Percentiles rank a stretch among this genome's conserved stretches.
phyloP scores from a whole-genome alignment of 2,329 filamentous ascomycete genomes.

The Curvularia verruculosa region DNA sequence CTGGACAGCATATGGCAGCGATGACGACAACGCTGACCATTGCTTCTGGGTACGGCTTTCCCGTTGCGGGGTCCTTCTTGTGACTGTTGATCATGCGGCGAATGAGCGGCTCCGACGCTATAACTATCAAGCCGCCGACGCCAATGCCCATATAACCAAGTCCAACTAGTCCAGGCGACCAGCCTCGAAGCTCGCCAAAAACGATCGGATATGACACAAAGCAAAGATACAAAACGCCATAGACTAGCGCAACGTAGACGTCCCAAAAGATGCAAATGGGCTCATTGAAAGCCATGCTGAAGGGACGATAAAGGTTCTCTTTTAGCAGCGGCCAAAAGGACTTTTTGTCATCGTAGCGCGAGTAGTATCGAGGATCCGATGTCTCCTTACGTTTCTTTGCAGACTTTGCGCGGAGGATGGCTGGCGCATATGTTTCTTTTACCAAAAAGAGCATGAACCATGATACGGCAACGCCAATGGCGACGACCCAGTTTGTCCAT shows the following conservation, averaged over 20 bases:
- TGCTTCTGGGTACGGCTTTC: conserved; percentile 75
- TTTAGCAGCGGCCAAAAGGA: conserved; percentile 71
- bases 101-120: conserved; percentile 68
- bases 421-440: conserved; percentile 79
- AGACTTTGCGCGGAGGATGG: conserved; percentile 76
- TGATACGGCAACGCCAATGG: conserved; percentile 69
- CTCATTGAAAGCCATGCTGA: conserved; percentile 77
- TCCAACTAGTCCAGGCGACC: conserved; percentile 74
- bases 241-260: conserved; percentile 75
- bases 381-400: conserved; percentile 71
- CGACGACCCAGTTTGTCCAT: conserved; percentile 76
- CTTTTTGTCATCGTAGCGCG: conserved; percentile 78
- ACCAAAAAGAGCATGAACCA: conserved; percentile 65
- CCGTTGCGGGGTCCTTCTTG: conserved; percentile 74
- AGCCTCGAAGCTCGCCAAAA: conserved; percentile 76
- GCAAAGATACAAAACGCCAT: conserved; percentile 86
- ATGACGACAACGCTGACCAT: conserved; percentile 81
- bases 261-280: conserved; percentile 86
- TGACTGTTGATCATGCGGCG: conserved; percentile 79
- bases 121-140: conserved; percentile 60
- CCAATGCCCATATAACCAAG: conserved; percentile 78
- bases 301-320: conserved; percentile 76
- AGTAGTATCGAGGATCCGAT: conserved; percentile 74
- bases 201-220: conserved; percentile 91
- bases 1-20: conserved; percentile 72